These are phyloP conservation scores for Solanum rostratum DNA, from an alignment of 257 asterid genomes.

Conservation along the genomic window DNA sequence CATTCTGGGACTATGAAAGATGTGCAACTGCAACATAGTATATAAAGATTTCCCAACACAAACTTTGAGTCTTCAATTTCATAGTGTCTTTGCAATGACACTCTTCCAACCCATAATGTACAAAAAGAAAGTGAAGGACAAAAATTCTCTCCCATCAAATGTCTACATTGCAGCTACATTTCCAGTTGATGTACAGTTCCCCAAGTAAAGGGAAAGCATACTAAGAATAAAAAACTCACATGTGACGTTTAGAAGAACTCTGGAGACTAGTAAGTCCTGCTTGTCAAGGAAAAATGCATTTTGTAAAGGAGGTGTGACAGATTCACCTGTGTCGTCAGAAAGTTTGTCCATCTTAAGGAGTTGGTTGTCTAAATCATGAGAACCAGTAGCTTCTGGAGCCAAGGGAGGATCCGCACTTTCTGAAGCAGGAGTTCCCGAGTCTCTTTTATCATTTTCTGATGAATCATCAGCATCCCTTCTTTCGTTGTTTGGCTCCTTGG, in stretches of 20 bases:
- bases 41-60: neutral
- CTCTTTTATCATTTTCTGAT: conserved; percentile 30
- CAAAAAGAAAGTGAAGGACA: conserved; percentile 10
- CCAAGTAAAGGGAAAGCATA: conserved; percentile 10
- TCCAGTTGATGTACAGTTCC: conserved; percentile 27
- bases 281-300: conserved; percentile 8
- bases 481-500: conserved; percentile 42
- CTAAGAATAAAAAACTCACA: conserved; percentile 8
- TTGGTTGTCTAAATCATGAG: conserved; percentile 36
- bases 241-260: conserved; percentile 5
- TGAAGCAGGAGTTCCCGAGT: conserved; percentile 18
- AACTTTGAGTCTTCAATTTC: neutral
- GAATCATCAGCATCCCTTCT: conserved; percentile 26
- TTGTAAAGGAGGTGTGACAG: conserved; percentile 1
- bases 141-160: neutral
- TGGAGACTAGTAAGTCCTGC: conserved; percentile 6
- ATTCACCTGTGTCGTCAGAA: conserved; percentile 4
- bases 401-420: conserved; percentile 39
- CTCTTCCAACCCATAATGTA: conserved; percentile 22
- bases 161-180: conserved; percentile 5
- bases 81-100: neutral
- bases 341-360: conserved; percentile 14
- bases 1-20: neutral
- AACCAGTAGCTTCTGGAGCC: conserved; percentile 31
- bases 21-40: neutral